phyloP scores from a whole-genome alignment of 495 filamentous ascomycete species.

The Parmelia sp. region DNA sequence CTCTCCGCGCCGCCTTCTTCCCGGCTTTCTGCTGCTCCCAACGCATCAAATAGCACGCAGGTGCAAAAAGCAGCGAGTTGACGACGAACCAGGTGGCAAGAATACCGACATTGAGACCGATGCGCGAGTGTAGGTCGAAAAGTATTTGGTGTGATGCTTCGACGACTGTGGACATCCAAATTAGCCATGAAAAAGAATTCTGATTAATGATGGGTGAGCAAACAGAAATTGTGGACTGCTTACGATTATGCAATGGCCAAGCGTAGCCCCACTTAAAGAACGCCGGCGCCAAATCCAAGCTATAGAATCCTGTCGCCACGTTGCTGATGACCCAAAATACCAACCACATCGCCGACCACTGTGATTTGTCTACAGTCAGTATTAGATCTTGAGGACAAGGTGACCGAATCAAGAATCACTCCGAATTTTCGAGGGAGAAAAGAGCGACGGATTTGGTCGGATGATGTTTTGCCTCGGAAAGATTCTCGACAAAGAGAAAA shows the following conservation, averaged over 20 bases:
- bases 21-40: conserved; percentile 47
- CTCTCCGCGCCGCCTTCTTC: conserved; percentile 18
- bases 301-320: conserved; percentile 59
- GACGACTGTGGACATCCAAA: conserved; percentile 39
- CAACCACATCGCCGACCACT: conserved; percentile 60
- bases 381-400: background rate
- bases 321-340: conserved; percentile 75
- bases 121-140: conserved; percentile 56
- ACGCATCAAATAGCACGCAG: conserved; percentile 54
- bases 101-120: conserved; percentile 61
- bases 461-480: background rate
- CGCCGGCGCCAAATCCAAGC: conserved; percentile 49
- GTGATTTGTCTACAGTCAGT: background rate
- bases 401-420: too few species aligned
- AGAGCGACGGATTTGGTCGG: background rate
- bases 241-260: conserved; percentile 57
- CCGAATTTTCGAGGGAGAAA: background rate
- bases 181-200: background rate
- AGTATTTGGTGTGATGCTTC: conserved; percentile 54
- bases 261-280: conserved; percentile 65
- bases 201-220: background rate
- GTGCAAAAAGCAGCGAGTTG: conserved; percentile 52
- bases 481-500: background rate
- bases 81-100: conserved; percentile 55
- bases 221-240: background rate